phyloP scores from a whole-genome alignment of 345 rosid species.

The Eucalyptus paniculata region DNA sequence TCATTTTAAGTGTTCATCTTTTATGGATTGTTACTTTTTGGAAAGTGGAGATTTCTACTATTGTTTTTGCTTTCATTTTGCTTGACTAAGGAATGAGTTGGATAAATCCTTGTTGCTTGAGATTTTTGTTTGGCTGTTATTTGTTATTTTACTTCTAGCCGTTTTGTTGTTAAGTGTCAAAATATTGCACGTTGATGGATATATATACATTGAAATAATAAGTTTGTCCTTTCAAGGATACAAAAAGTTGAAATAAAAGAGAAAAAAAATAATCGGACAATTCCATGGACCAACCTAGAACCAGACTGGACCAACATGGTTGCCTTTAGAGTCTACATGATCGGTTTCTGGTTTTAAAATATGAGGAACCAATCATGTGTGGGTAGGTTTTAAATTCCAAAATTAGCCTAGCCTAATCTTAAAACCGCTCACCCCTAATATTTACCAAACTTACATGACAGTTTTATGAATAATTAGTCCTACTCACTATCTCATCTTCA shows the following conservation, averaged over 20 bases:
- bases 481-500: neutral
- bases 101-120: neutral
- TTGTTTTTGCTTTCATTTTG: neutral
- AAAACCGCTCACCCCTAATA: neutral
- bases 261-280: neutral
- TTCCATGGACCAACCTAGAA: neutral
- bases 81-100: neutral
- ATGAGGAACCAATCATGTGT: neutral
- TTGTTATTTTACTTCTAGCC: neutral
- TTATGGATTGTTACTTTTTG: neutral
- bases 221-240: neutral
- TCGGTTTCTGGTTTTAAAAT: neutral
- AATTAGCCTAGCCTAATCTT: neutral
- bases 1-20: neutral
- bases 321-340: neutral
- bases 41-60: neutral
- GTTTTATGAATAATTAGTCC: neutral
- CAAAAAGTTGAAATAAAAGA: neutral
- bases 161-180: neutral
- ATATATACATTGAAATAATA: neutral
- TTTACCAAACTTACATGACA: neutral
- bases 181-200: neutral
- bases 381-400: neutral
- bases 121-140: neutral
- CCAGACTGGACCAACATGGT: fast-evolving